Evolutionary conservation across 345 rosid species (phyloP), one percentile per base, ranked within the genome.

Genomic region (Boechera divaricarpa): DNA sequence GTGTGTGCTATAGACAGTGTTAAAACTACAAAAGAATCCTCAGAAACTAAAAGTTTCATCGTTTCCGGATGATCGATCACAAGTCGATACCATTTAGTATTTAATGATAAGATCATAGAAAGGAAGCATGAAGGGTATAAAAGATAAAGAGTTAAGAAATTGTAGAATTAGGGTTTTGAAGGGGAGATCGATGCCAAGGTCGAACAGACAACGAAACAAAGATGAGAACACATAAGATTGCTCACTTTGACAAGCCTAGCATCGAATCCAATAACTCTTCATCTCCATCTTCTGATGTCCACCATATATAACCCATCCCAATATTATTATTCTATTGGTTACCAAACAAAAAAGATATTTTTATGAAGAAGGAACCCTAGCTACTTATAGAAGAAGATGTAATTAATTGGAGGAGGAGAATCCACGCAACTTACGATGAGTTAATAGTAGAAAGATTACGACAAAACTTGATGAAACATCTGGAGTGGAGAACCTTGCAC

Each of bases 161-260:
- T 47, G 13, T 53, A 45, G 16, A 38, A 60, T 3, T 59, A 67
- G 57, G 78, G 67, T 58, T 65, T 51, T 18, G 36, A 12, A 53
- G 48, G 71, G 44, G 54, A 64, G 68, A 66, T 57, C 35, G 54
- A 42, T 64, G 58, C 81, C 78, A 78, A 73, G 81, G 81, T 78
- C 81, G 81, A 78, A 78, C 81, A 78, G 81, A 78, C 81, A 78
- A 78, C 81, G 81, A 78, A 78, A 73, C 74, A 73, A 78, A 78
- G 81, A 78, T 78, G 77, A 66, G 10, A 78, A 60, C 68, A 59
- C 63, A 78, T 49, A 72, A 71, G 81, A 72, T 41, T 57, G 81
- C 81, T 77, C 81, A 77, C 81, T 77, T 77, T 77, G 71, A 64
- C 38, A 77, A 77, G 72, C 38, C 38, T 77, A 77, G 77, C 81